These are phyloP conservation scores for Clavispora fructus DNA, from an alignment of 805 yeast species.

Conservation along the genomic window DNA sequence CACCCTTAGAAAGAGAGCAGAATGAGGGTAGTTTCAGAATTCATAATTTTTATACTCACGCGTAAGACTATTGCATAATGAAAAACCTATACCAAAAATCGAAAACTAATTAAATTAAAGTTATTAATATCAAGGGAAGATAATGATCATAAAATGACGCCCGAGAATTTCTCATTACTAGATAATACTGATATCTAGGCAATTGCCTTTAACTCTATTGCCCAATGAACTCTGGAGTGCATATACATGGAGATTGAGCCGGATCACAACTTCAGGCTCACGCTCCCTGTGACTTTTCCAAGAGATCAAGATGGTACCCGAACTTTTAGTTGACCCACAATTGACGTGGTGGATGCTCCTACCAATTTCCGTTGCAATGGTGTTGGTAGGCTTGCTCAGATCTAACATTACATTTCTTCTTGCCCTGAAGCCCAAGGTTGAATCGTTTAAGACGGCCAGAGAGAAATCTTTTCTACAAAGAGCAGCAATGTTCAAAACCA, in stretches of 20 bases:
- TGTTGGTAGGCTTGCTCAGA: slow-evolving; percentile 75
- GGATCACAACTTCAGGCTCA: background rate
- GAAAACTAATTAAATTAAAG: no score
- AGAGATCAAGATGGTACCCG: slow-evolving; percentile 7
- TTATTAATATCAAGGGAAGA: no score
- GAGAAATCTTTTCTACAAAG: slow-evolving; percentile 55
- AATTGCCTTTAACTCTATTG: no score
- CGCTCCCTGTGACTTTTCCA: background rate
- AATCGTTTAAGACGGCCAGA: slow-evolving; percentile 41
- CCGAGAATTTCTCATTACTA: no score
- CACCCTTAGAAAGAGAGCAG: no score
- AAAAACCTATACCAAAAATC: no score
- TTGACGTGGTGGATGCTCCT: slow-evolving; percentile 84
- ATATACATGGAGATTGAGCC: background rate
- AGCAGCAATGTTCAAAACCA: slow-evolving; percentile 52
- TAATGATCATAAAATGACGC: no score
- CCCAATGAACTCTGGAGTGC: background rate
- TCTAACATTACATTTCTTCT: slow-evolving; percentile 61
- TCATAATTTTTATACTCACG: no score
- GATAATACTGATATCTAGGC: no score
- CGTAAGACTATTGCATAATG: no score
- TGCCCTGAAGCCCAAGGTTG: slow-evolving; percentile 52
- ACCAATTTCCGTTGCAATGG: slow-evolving; percentile 88
- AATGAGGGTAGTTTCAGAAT: no score
- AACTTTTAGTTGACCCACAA: slow-evolving; percentile 64